phyloP scores from a whole-genome alignment of 2,329 filamentous ascomycete species.

The Neodidymelliopsis sp. region DNA sequence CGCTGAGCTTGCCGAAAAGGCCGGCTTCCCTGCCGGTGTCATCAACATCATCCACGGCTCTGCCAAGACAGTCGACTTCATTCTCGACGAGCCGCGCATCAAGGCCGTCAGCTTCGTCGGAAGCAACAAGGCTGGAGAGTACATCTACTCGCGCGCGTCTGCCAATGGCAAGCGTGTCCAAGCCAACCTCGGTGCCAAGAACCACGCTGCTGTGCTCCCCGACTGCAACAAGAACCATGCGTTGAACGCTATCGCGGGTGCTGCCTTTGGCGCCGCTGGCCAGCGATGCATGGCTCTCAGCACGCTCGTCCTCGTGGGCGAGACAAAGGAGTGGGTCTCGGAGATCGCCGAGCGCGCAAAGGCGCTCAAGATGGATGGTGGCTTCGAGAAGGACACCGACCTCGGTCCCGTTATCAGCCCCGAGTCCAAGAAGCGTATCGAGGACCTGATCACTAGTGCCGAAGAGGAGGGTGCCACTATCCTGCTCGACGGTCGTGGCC shows the following conservation, averaged over 20 bases:
- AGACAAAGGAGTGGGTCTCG: constrained; percentile 82
- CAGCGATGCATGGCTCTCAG: constrained; percentile 89
- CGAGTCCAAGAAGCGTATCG: constrained; percentile 79
- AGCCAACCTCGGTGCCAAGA: constrained; percentile 88
- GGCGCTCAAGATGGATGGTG: constrained; percentile 76
- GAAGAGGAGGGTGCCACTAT: constrained; percentile 83
- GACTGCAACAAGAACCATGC: constrained; percentile 93
- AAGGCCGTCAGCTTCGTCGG: constrained; percentile 89
- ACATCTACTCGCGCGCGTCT: constrained; percentile 80
- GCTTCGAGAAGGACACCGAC: constrained; percentile 81
- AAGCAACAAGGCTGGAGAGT: constrained; percentile 86
- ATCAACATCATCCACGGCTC: constrained; percentile 84
- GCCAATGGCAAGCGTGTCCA: constrained; percentile 89
- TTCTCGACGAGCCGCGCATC: constrained; percentile 83
- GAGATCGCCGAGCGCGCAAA: constrained; percentile 81
- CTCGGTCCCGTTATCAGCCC: constrained; percentile 83
- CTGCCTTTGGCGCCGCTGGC: constrained; percentile 83
- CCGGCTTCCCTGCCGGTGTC: constrained; percentile 82
- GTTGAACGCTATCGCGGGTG: constrained; percentile 82
- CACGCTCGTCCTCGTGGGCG: constrained; percentile 82
- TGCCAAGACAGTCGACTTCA: constrained; percentile 83
- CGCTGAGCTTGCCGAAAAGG: constrained; percentile 79
- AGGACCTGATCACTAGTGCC: constrained; percentile 76
- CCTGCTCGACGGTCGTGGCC: constrained; percentile 80
- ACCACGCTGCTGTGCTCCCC: constrained; percentile 83